Evolutionary conservation across 169 alveolate genomes (phyloP).

Genomic region (Plasmodium vivax): DNA sequence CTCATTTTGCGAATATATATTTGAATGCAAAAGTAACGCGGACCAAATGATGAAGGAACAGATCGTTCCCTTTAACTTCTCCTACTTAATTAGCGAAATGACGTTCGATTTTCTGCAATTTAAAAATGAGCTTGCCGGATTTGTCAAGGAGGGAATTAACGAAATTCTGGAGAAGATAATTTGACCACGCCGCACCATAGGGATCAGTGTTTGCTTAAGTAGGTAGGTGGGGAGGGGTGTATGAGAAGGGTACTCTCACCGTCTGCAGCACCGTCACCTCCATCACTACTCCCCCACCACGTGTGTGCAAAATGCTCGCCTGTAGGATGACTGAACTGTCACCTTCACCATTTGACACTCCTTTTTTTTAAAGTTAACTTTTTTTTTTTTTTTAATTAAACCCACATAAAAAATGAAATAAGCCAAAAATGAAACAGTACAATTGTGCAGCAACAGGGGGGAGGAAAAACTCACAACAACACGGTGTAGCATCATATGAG

Average conservation of each 20-base stretch:
- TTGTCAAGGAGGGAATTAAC: conserved; percentile 34
- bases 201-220: not conserved
- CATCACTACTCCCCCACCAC: not conserved
- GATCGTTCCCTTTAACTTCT: conserved; percentile 58
- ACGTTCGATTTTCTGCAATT: conserved; percentile 51
- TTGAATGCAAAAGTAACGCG: conserved; percentile 55
- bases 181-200: not conserved
- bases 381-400: not conserved
- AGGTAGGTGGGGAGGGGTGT: not conserved
- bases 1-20: conserved; percentile 48
- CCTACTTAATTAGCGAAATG: conserved; percentile 11
- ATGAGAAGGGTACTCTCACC: not conserved
- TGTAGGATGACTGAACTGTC: not conserved
- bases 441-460: not conserved
- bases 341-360: not conserved
- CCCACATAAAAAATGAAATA: not conserved
- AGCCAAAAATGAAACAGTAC: not conserved
- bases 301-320: not conserved
- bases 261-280: too few relatives aligned
- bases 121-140: conserved; percentile 23
- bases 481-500: not conserved
- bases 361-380: not conserved
- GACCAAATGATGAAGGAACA: conserved; percentile 20
- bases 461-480: not conserved
- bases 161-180: conserved; percentile 63